These are phyloP conservation scores for Exophiala oligosperma DNA, from an alignment of 2,329 filamentous ascomycete species.

Conservation along the genomic window DNA sequence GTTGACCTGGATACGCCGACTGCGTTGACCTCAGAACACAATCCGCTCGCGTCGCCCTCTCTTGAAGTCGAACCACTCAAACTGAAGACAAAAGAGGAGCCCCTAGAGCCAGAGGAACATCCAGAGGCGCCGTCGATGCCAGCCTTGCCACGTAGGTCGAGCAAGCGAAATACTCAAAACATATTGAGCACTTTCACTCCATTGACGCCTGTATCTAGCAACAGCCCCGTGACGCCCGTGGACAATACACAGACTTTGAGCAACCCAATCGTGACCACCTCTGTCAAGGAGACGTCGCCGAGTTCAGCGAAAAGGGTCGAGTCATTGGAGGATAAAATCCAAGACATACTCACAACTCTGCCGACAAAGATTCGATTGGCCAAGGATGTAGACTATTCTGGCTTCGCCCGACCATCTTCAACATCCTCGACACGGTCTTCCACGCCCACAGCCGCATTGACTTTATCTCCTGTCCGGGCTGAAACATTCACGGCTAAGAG, in stretches of 20 bases:
- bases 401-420: slow-evolving; percentile 33
- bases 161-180: slow-evolving; percentile 27
- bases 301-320: slow-evolving; percentile 8
- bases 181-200: slow-evolving; percentile 6
- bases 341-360: slow-evolving; percentile 72
- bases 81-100: slow-evolving; percentile 7
- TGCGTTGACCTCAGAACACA: slow-evolving; percentile 5
- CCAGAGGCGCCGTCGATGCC: neutral
- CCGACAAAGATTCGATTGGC: slow-evolving; percentile 75
- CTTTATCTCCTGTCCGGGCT: slow-evolving; percentile 59
- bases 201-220: slow-evolving; percentile 18
- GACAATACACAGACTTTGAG: neutral
- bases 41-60: slow-evolving; percentile 21
- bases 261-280: neutral
- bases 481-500: slow-evolving; percentile 39
- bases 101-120: slow-evolving; percentile 2
- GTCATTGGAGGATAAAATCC: slow-evolving; percentile 79
- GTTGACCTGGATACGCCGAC: neutral
- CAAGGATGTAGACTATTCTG: slow-evolving; percentile 38
- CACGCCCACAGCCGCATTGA: slow-evolving; percentile 66
- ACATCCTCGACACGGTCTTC: slow-evolving; percentile 47
- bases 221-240: slow-evolving; percentile 8
- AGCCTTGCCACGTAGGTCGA: slow-evolving; percentile 29
- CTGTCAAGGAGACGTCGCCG: neutral
- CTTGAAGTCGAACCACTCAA: slow-evolving; percentile 19